Evolutionary conservation across 169 alveolate species (phyloP).

Genomic region (Plasmodium malariae): DNA sequence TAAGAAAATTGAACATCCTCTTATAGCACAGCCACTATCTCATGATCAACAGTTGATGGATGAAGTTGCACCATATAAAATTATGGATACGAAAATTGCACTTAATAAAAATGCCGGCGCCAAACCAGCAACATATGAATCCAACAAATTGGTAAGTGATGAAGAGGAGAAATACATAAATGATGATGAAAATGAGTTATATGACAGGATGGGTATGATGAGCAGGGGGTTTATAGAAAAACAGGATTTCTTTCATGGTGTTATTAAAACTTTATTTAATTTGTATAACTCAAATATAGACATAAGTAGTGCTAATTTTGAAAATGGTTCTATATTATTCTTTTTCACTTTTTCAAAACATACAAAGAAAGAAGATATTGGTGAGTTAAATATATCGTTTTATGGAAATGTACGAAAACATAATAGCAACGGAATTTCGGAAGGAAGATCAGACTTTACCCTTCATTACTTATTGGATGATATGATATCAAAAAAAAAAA

Average conservation of each 20-base stretch:
- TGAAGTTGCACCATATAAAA: too few species aligned
- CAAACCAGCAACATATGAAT: too few species aligned
- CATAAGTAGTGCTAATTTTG: conserved; percentile 8
- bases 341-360: conserved; percentile 1
- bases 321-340: conserved; percentile 32
- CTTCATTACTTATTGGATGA: background rate
- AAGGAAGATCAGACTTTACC: background rate
- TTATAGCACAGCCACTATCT: too few species aligned
- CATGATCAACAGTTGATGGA: too few species aligned
- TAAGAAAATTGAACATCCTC: too few species aligned
- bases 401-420: conserved; percentile 11
- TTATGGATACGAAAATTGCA: too few species aligned
- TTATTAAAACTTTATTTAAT: conserved; percentile 1
- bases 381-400: background rate
- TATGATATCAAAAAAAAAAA: too few species aligned
- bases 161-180: background rate
- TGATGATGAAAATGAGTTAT: conserved; percentile 13
- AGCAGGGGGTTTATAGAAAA: background rate
- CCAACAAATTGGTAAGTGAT: too few species aligned
- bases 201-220: background rate
- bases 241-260: background rate
- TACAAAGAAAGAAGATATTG: background rate
- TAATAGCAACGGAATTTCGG: background rate
- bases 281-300: conserved; percentile 18
- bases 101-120: too few species aligned